These are phyloP conservation scores for Colletotrichum spinosum DNA, from an alignment of 2,329 filamentous ascomycete species.

Conservation along the genomic window DNA sequence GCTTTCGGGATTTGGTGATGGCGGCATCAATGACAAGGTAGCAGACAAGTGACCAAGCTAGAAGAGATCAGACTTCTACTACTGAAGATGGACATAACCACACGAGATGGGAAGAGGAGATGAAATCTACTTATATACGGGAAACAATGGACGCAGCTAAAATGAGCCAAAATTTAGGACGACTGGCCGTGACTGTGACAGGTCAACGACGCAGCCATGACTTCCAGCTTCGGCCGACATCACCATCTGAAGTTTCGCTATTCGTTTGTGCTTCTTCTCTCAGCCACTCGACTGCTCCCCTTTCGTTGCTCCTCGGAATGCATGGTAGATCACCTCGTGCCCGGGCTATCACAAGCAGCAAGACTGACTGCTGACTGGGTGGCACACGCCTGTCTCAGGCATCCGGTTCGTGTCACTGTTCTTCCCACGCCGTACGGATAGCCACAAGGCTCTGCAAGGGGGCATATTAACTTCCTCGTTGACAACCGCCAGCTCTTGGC, in stretches of 20 bases:
- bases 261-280: constrained; percentile 1
- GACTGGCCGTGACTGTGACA: neutral
- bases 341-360: constrained; percentile 1
- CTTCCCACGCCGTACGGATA: constrained; percentile 5
- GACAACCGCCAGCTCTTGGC: neutral
- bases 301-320: neutral
- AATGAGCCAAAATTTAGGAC: constrained; percentile 15
- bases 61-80: constrained; percentile 15
- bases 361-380: constrained; percentile 3
- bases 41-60: constrained; percentile 27
- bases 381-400: constrained; percentile 25
- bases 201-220: neutral
- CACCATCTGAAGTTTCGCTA: constrained; percentile 33
- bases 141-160: constrained; percentile 1
- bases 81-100: constrained; percentile 8
- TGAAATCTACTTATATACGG: constrained; percentile 25
- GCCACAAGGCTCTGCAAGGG: constrained; percentile 9
- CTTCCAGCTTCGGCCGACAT: constrained; percentile 26
- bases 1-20: constrained; percentile 27
- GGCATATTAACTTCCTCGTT: neutral
- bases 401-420: constrained; percentile 8
- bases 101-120: constrained; percentile 17
- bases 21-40: constrained; percentile 9
- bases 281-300: constrained; percentile 13
- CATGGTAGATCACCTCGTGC: constrained; percentile 17